phyloP scores from a whole-genome alignment of 1,284 basidiomycete genomes.

The Cutaneotrichosporon sp. region DNA sequence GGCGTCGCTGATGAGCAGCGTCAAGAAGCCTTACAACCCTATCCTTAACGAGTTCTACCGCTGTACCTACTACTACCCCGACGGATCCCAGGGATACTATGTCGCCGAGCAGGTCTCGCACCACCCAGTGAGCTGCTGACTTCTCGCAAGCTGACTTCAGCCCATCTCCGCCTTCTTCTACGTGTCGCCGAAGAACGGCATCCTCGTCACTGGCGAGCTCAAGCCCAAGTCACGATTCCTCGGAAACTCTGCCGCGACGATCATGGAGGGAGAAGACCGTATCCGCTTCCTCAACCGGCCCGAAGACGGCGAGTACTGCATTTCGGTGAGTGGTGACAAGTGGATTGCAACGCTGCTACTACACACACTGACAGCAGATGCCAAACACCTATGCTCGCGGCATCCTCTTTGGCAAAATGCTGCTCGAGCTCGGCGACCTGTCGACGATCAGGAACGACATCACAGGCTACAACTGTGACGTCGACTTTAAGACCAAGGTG shows the following conservation, averaged over 20 bases:
- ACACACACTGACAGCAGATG: constrained; percentile 59
- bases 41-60: constrained; percentile 97
- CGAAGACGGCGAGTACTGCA: constrained; percentile 67
- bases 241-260: constrained; percentile 91
- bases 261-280: constrained; percentile 94
- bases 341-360: background rate
- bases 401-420: constrained; percentile 97
- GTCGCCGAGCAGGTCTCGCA: constrained; percentile 84
- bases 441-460: constrained; percentile 81
- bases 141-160: constrained; percentile 16
- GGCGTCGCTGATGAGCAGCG: constrained; percentile 47
- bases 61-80: constrained; percentile 88
- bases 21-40: constrained; percentile 99
- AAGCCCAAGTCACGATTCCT: constrained; percentile 94
- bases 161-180: constrained; percentile 98
- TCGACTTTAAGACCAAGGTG: constrained; percentile 97
- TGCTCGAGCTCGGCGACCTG: constrained; percentile 90
- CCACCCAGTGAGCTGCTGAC: constrained; percentile 44
- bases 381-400: constrained; percentile 97
- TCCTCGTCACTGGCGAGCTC: constrained; percentile 84
- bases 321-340: constrained; percentile 28
- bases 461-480: constrained; percentile 71
- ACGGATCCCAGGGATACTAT: constrained; percentile 91
- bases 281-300: constrained; percentile 74
- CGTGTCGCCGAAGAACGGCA: constrained; percentile 81